These are phyloP conservation scores for Eremothecium cymbalariae DNA, from an alignment of 1,139 yeast species.

Conservation along the genomic window DNA sequence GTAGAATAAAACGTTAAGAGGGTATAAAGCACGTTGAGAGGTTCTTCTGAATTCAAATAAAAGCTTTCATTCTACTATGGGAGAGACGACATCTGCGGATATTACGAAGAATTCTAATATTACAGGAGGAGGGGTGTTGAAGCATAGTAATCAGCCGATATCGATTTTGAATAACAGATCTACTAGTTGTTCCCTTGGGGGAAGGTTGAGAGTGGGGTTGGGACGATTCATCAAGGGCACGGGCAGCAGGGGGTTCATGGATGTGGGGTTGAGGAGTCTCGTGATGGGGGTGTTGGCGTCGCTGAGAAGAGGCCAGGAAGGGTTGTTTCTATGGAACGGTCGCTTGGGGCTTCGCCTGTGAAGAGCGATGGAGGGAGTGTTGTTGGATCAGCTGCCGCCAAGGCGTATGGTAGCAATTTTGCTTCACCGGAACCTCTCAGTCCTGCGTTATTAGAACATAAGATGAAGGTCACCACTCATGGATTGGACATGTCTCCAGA, in stretches of 20 bases:
- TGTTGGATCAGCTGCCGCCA: conserved; percentile 5
- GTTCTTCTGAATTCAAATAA: neutral
- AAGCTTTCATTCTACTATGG: conserved; percentile 3
- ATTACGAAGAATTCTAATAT: no score
- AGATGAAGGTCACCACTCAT: conserved; percentile 1
- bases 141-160: conserved; percentile 11
- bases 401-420: conserved; percentile 1
- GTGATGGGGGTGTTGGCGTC: conserved; percentile 2
- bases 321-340: conserved; percentile 2
- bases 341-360: neutral
- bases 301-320: no score
- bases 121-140: neutral
- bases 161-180: conserved; percentile 16
- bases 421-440: conserved; percentile 1
- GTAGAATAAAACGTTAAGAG: neutral
- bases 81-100: conserved; percentile 4
- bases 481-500: conserved; percentile 8
- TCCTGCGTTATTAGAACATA: conserved; percentile 1
- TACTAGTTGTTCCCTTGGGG: no score
- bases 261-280: no score
- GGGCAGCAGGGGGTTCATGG: no score
- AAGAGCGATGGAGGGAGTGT: conserved; percentile 8
- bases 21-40: neutral
- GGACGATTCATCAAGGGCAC: no score
- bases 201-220: no score